These are phyloP conservation scores for Rubroshorea leprosula DNA, from an alignment of 345 rosid genomes.

Conservation along the genomic window DNA sequence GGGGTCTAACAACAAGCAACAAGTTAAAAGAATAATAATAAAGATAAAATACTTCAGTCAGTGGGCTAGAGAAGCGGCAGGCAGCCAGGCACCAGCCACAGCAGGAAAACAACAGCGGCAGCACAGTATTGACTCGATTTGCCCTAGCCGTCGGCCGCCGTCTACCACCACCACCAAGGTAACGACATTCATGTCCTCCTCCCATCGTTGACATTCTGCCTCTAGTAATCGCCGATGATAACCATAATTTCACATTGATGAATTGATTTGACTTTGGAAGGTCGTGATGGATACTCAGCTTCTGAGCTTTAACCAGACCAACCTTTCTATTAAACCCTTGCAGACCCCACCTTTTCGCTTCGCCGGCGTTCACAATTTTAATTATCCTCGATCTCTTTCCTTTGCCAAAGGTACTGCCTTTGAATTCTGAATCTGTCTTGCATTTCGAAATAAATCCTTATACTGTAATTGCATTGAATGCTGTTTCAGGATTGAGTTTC, in stretches of 20 bases:
- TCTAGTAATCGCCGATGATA: background rate
- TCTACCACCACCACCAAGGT: background rate
- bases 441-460: background rate
- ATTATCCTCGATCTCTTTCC: background rate
- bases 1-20: too few relatives aligned
- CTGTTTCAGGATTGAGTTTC: slow-evolving; percentile 23
- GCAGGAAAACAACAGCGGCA: too few relatives aligned
- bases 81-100: too few relatives aligned
- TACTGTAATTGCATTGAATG: background rate
- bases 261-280: slow-evolving; percentile 18
- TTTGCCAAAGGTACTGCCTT: slow-evolving; percentile 10
- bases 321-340: slow-evolving; percentile 17
- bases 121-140: too few relatives aligned
- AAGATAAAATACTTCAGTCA: too few relatives aligned
- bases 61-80: too few relatives aligned
- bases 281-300: slow-evolving; percentile 28
- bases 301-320: slow-evolving; percentile 19
- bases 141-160: background rate
- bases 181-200: background rate
- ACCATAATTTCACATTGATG: background rate
- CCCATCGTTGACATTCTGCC: background rate
- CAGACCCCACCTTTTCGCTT: slow-evolving; percentile 11
- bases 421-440: background rate
- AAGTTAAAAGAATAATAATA: too few relatives aligned
- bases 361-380: too few relatives aligned